phyloP scores from a whole-genome alignment of 2,329 filamentous ascomycete species.

The Epichloe scottii region DNA sequence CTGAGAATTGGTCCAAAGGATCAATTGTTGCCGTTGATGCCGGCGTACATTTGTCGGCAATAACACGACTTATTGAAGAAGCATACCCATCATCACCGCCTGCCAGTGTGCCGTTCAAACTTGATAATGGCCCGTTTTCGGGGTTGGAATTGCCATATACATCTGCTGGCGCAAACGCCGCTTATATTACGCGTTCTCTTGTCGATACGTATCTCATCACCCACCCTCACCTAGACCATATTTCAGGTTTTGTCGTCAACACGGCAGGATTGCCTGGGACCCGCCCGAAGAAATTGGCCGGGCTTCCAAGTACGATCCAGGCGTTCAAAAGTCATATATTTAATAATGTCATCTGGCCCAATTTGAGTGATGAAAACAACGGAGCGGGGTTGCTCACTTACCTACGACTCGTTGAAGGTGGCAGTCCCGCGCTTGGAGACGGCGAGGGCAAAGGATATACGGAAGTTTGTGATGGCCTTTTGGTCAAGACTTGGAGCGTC shows the following conservation, averaged over 20 bases:
- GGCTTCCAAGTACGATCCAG: constrained; percentile 75
- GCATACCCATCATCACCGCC: constrained; percentile 27
- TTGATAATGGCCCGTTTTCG: constrained; percentile 62
- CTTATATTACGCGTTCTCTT: constrained; percentile 64
- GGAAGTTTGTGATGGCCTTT: constrained; percentile 76
- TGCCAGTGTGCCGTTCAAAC: constrained; percentile 32
- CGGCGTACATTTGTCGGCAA: constrained; percentile 76
- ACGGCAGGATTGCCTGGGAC: constrained; percentile 74
- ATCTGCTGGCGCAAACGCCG: constrained; percentile 63
- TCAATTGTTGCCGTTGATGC: constrained; percentile 90
- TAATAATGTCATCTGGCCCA: constrained; percentile 97
- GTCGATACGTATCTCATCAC: constrained; percentile 87
- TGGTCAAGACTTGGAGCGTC: constrained; percentile 76
- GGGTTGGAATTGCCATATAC: constrained; percentile 59
- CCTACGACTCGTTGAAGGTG: constrained; percentile 75
- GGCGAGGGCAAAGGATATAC: constrained; percentile 74
- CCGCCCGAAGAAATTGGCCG: constrained; percentile 75
- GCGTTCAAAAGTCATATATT: constrained; percentile 92
- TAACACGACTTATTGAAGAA: constrained; percentile 64
- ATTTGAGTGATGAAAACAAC: constrained; percentile 89
- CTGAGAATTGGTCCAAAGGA: constrained; percentile 66
- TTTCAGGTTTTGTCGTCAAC: constrained; percentile 85
- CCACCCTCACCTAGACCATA: constrained; percentile 93
- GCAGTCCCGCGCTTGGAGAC: constrained; percentile 70
- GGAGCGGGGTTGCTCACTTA: constrained; percentile 89